Evolutionary conservation across 306 rosid species (phyloP), one percentile per base, ranked within the genome.

Genomic region (Gastrolobium bilobum): DNA sequence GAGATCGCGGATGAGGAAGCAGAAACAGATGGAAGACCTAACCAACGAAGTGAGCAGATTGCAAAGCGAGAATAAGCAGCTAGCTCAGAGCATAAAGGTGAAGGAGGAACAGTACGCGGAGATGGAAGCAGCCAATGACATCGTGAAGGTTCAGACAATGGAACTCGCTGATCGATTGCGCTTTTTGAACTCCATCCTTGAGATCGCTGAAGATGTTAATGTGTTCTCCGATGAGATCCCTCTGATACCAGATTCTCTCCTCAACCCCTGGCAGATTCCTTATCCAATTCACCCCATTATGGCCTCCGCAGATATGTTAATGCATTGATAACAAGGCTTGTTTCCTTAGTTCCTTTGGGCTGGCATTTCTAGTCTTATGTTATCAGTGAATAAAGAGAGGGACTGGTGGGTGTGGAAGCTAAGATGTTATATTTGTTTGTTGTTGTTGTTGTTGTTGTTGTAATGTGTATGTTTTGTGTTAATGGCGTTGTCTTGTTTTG

Each of bases 1-100:
- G 78, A 87, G 99, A 0, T 96, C 99, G 7, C 78, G 99, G 44
- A 85, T 91, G 94, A 90, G 81, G 85, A 96, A 96, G 87, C 99
- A 96, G 93, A 90, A 90, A 84, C 99, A 79, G 52, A 0, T 96
- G 37, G 97, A 89, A 76, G 97, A 91, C 37, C 84, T 96, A 57
- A 77, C 90, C 0, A 71, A 66, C 9, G 99, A 93, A 74, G 14
- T 59, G 10, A 81, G 81, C 34, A 80, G 85, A 10, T 74, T 96
- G 57, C 78, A 89, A 52, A 71, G 29, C 6, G 78, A 84, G 2
- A 96, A 86, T 75, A 62, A 7, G 30, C 80, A 69, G 15, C 31
- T 96, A 7, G 34, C 6, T 73, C 78, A 78, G 81, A 79, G 68
- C 52, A 81, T 96, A 40, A 84, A 78, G 63, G 85, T 61, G 46